Evolutionary conservation across 2,329 filamentous ascomycete species (phyloP).

Genomic region (Verticillium longisporum): DNA sequence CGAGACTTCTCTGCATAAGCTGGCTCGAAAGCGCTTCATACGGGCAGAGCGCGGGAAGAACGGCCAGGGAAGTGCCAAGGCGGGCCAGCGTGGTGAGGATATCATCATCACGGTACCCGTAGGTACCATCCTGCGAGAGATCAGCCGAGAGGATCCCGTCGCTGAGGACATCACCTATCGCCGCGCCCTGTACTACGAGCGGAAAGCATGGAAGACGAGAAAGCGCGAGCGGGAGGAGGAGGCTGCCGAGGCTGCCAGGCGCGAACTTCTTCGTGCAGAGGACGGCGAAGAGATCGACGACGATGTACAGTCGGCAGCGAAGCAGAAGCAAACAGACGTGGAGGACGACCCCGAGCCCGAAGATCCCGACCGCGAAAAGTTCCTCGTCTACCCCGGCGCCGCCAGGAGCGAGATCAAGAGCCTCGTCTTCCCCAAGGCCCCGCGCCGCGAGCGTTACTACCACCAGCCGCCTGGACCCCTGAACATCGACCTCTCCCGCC

Average conservation of each 20-base stretch:
- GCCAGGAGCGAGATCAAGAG: conserved; percentile 59
- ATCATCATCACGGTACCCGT: conserved; percentile 85
- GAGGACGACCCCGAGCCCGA: conserved; percentile 32
- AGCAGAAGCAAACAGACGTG: conserved; percentile 14
- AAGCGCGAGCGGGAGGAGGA: conserved; percentile 6
- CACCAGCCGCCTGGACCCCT: conserved; percentile 69
- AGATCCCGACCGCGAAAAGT: conserved; percentile 59
- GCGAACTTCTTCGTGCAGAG: conserved; percentile 8
- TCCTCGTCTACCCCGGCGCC: conserved; percentile 79
- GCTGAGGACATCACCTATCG: conserved; percentile 49
- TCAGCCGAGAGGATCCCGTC: conserved; percentile 70
- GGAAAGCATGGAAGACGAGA: conserved; percentile 11
- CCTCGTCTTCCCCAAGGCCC: conserved; percentile 43
- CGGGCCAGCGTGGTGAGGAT: conserved; percentile 79
- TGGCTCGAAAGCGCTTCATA: conserved; percentile 68
- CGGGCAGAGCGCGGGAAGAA: conserved; percentile 71
- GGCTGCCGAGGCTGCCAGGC: conserved; percentile 4
- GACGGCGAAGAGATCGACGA: conserved; percentile 4
- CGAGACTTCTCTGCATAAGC: conserved; percentile 88
- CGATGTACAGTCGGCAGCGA: background rate
- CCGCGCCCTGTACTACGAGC: conserved; percentile 6
- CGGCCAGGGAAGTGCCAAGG: conserved; percentile 65
- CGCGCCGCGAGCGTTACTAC: conserved; percentile 44
- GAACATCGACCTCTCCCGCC: conserved; percentile 63
- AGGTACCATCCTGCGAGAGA: conserved; percentile 81